Percentiles rank a stretch among this genome's conserved stretches.
Evolutionary conservation across 208 protist species (phyloP).

Genomic region (Trypanosoma congolense): DNA sequence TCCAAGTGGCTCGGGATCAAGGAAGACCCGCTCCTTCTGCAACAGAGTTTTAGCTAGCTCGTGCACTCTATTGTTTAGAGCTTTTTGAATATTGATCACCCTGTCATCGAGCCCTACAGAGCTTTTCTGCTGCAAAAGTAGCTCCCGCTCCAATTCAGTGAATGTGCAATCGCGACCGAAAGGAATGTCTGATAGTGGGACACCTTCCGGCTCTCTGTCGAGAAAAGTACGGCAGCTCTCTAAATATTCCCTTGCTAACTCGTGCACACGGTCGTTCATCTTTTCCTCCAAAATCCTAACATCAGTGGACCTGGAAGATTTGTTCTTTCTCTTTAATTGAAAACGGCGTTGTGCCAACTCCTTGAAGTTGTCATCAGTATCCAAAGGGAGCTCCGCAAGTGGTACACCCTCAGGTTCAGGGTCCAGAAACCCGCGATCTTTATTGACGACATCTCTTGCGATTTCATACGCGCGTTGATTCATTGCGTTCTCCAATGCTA

Average conservation of each 20-base stretch:
- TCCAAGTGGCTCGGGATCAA: slow-evolving; percentile 80
- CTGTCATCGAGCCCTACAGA: slow-evolving; percentile 6
- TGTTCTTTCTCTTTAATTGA: slow-evolving; percentile 46
- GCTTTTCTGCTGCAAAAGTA: slow-evolving; percentile 28
- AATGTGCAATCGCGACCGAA: slow-evolving; percentile 34
- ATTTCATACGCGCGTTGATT: slow-evolving; percentile 43
- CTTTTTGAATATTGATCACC: slow-evolving; percentile 32
- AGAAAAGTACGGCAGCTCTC: slow-evolving; percentile 48
- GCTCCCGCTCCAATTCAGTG: slow-evolving; percentile 28
- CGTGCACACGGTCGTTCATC: slow-evolving; percentile 70
- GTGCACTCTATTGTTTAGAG: slow-evolving; percentile 45
- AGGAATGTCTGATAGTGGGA: slow-evolving; percentile 36
- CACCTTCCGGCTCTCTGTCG: slow-evolving; percentile 46
- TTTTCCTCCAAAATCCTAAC: slow-evolving; percentile 44
- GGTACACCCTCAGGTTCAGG: slow-evolving; percentile 74
- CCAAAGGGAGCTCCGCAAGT: slow-evolving; percentile 58
- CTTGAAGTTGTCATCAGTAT: slow-evolving; percentile 58
- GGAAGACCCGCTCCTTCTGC: slow-evolving; percentile 69
- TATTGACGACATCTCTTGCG: slow-evolving; percentile 42
- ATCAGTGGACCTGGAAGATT: slow-evolving; percentile 32
- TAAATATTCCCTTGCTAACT: slow-evolving; percentile 52
- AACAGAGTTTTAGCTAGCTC: slow-evolving; percentile 53
- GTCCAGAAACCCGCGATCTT: slow-evolving; percentile 71
- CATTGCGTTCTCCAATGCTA: slow-evolving; percentile 47
- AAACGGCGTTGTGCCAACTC: slow-evolving; percentile 55